phyloP scores from a whole-genome alignment of 176 grass and related monocot genomes.

The Carex scoparia region DNA sequence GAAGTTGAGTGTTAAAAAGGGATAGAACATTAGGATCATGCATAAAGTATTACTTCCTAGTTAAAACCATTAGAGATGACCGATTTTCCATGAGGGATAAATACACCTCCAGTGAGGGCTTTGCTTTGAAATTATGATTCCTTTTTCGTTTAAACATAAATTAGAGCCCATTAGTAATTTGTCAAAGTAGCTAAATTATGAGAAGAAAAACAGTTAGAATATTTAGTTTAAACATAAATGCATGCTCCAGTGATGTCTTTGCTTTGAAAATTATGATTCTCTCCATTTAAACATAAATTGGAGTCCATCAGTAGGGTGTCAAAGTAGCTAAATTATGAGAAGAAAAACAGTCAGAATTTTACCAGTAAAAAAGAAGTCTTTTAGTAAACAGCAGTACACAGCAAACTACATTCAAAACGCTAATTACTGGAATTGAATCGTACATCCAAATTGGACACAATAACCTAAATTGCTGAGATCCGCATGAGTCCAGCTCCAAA shows the following conservation, averaged over 20 bases:
- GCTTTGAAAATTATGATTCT: neutral
- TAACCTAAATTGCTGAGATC: neutral
- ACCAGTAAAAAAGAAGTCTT: neutral
- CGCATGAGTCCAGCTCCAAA: neutral
- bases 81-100: neutral
- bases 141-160: neutral
- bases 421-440: neutral
- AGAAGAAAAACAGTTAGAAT: neutral
- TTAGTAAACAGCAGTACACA: neutral
- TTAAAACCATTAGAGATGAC: neutral
- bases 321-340: neutral
- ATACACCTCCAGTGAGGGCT: neutral
- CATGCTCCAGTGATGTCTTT: neutral
- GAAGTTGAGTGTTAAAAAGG: neutral
- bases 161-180: neutral
- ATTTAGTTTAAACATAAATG: neutral
- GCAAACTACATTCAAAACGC: neutral
- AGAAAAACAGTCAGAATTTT: neutral
- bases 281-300: neutral
- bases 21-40: neutral
- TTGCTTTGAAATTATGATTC: neutral
- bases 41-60: neutral
- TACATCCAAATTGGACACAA: neutral
- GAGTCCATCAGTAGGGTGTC: neutral
- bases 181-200: neutral